Base-by-base conservation (phyloP, 495 filamentous ascomycete species). In the Baudoinia panamericana region DNA sequence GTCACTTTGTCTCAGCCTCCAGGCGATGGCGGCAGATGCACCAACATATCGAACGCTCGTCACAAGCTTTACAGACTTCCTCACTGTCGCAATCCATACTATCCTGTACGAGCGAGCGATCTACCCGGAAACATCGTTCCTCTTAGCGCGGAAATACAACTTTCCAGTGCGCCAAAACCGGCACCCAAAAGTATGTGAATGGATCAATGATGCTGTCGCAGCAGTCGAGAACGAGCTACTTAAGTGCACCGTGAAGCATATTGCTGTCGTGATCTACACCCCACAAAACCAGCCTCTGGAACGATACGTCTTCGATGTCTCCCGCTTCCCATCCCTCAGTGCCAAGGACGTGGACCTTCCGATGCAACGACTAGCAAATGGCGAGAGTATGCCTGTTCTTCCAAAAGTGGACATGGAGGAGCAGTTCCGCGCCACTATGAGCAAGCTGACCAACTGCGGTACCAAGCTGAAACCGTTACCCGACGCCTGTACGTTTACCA, bases 31-130 rank as follows among this genome's bases (percentile, higher is more conserved):
- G 3, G 24, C 46, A 29, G 42, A 58, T 9, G 48, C 57, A 24
- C 36, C 65, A 5, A 68, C 63, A 37, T 68, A 61, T 41, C 49
- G 63, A 49, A 52, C 58, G 34, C 67, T 79, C 46, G 62, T 79
- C 18, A 56, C 60, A 24, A 68, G 73, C 22, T 79, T 86, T 59
- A 63, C 68, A 50, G 67, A 75, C 57, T 95, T 96, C 65, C 78
- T 97, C 31, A 83, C 75, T 41, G 77, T 90, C 29, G 78, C 82
- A 48, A 82, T 88, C 56, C 90, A 97, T 66, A 90, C 88, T 52
- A 83, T 96, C 56, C 76, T 97, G 46, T 92, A 83, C 64, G 75
- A 87, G 47, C 81, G 90, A 43, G 58, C 61, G 45, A 75, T 96
- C 57, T 97, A 97, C 58, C 86, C 88, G 0, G 60, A 65, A 36